A percentile compares a stretch with the other conserved stretches of the same genome.
Evolutionary conservation across 305 asterid species (phyloP).

Genomic region (Nicotiana rustica): DNA sequence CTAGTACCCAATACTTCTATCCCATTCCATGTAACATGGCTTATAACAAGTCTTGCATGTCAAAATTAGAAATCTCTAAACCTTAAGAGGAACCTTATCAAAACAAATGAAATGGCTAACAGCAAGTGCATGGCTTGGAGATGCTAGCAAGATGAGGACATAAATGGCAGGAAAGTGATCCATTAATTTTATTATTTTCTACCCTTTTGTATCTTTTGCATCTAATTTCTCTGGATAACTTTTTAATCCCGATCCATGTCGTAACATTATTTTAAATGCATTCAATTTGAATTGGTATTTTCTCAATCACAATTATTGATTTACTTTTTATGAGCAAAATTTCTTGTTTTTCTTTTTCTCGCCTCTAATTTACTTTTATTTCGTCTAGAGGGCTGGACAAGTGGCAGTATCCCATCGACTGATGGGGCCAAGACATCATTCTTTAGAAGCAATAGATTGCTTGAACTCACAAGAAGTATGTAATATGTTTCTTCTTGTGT

Average conservation of each 20-base stretch:
- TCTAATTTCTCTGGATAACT: not conserved
- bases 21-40: slow-evolving; percentile 11
- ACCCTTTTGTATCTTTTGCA: slow-evolving; percentile 25
- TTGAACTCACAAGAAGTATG: slow-evolving; percentile 64
- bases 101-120: slow-evolving; percentile 20
- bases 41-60: not conserved
- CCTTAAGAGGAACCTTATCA: slow-evolving; percentile 26
- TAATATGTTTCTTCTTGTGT: slow-evolving; percentile 32
- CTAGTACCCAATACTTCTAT: not conserved
- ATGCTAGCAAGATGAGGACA: slow-evolving; percentile 11
- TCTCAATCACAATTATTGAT: not conserved
- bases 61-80: not conserved
- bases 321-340: not conserved
- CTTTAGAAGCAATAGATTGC: slow-evolving; percentile 65
- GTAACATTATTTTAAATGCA: no score
- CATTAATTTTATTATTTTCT: not conserved
- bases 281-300: no score
- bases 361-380: slow-evolving; percentile 38
- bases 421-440: slow-evolving; percentile 81
- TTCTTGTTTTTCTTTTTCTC: slow-evolving; percentile 16
- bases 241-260: no score
- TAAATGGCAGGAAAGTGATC: slow-evolving; percentile 8
- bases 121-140: slow-evolving; percentile 1
- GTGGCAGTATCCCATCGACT: slow-evolving; percentile 76
- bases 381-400: slow-evolving; percentile 53